Evolutionary conservation across 2,329 filamentous ascomycete genomes (phyloP).

Genomic region (Trichoderma breve): DNA sequence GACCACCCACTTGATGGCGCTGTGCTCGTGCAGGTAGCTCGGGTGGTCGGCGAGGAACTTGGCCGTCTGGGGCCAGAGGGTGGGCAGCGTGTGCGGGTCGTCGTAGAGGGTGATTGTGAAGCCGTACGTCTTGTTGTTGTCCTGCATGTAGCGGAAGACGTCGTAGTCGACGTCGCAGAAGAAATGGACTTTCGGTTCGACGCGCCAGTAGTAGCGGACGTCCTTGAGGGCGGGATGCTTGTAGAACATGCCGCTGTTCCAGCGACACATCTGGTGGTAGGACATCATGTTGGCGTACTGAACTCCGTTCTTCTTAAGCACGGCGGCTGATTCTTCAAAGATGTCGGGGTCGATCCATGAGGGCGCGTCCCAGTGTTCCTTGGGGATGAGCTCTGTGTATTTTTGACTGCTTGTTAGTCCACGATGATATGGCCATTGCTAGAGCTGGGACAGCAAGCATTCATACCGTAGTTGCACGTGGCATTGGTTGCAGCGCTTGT

Average conservation of each 20-base stretch:
- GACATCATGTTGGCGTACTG: conserved; percentile 87
- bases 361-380: conserved; percentile 90
- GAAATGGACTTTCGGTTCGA: conserved; percentile 98
- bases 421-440: neutral
- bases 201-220: conserved; percentile 94
- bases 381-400: conserved; percentile 73
- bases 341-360: conserved; percentile 89
- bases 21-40: conserved; percentile 76
- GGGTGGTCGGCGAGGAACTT: conserved; percentile 87
- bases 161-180: conserved; percentile 99
- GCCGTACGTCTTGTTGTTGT: conserved; percentile 98
- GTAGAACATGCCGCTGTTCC: conserved; percentile 98
- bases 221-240: conserved; percentile 84
- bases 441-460: neutral
- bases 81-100: conserved; percentile 78
- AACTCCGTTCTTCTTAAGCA: conserved; percentile 79
- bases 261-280: conserved; percentile 98
- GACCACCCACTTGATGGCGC: conserved; percentile 82
- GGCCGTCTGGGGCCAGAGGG: conserved; percentile 90
- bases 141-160: conserved; percentile 95
- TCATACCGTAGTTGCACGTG: conserved; percentile 68
- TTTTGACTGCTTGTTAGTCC: conserved; percentile 21
- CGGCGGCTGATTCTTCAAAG: conserved; percentile 77
- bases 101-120: conserved; percentile 99
- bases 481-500: conserved; percentile 84